A percentile compares a stretch with the other conserved stretches of the same genome.
Conservation (phyloP, 2,329 filamentous ascomycete species). For the Colletotrichum shisoi region DNA sequence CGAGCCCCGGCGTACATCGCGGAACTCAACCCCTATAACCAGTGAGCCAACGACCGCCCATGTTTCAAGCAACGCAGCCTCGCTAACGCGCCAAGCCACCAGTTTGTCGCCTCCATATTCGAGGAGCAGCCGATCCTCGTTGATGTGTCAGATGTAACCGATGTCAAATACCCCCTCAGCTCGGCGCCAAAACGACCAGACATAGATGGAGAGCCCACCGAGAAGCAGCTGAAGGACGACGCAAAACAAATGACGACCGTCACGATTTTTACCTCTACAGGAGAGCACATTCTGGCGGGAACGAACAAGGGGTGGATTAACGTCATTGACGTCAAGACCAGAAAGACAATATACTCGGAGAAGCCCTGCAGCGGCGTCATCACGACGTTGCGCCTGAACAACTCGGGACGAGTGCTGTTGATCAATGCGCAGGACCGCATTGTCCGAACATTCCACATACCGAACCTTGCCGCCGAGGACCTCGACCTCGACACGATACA, state of each 20-base stretch:
- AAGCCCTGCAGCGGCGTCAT: conserved; percentile 88
- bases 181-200: conserved; percentile 81
- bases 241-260: conserved; percentile 95
- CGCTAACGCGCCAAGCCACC: conserved; percentile 52
- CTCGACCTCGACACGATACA: conserved; percentile 86
- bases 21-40: conserved; percentile 89
- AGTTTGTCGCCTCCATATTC: conserved; percentile 90
- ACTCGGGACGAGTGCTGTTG: conserved; percentile 84
- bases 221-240: conserved; percentile 90
- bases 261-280: conserved; percentile 83
- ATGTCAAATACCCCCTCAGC: conserved; percentile 79
- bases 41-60: conserved; percentile 60
- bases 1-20: conserved; percentile 94
- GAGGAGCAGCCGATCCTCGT: conserved; percentile 92
- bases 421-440: conserved; percentile 95
- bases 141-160: conserved; percentile 74
- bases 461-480: conserved; percentile 73
- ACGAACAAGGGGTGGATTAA: conserved; percentile 97
- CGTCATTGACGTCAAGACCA: conserved; percentile 84
- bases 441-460: conserved; percentile 89
- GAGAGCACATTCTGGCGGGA: conserved; percentile 88
- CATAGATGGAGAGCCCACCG: conserved; percentile 73
- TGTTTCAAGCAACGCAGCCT: not conserved
- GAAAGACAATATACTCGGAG: conserved; percentile 85
- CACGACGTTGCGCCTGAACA: conserved; percentile 83